Evolutionary conservation across 192 early-diverging fungal species (phyloP).

Genomic region (Coemansia javaensis): DNA sequence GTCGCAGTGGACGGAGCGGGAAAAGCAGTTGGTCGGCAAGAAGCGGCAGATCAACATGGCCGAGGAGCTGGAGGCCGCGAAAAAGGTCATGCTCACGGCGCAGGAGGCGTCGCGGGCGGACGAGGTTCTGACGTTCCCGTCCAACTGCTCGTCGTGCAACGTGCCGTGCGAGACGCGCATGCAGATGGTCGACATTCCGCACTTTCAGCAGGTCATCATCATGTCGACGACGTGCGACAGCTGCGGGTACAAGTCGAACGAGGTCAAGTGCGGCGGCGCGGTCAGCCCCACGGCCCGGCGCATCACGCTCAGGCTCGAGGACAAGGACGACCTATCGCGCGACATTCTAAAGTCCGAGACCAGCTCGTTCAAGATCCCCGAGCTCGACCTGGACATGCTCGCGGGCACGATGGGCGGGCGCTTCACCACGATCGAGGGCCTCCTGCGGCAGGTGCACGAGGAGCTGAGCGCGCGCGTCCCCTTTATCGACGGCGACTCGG

Average conservation of each 20-base stretch:
- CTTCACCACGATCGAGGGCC: slow-evolving; percentile 93
- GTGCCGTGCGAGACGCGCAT: slow-evolving; percentile 78
- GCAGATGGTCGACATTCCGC: slow-evolving; percentile 88
- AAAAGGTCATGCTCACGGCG: slow-evolving; percentile 21
- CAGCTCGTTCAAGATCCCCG: slow-evolving; percentile 83
- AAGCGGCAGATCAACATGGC: slow-evolving; percentile 16
- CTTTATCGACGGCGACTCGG: slow-evolving; percentile 72
- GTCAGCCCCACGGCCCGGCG: slow-evolving; percentile 71
- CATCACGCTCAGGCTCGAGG: slow-evolving; percentile 78
- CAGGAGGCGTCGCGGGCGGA: slow-evolving; percentile 59
- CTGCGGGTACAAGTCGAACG: slow-evolving; percentile 94
- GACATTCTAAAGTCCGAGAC: slow-evolving; percentile 96
- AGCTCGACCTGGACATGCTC: slow-evolving; percentile 80
- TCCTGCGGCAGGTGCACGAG: slow-evolving; percentile 81
- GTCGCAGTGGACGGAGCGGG: slow-evolving; percentile 20
- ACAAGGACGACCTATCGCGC: slow-evolving; percentile 81
- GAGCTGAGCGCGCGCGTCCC: slow-evolving; percentile 67
- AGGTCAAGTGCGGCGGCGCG: slow-evolving; percentile 92
- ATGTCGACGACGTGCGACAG: slow-evolving; percentile 89
- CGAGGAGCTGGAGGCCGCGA: slow-evolving; percentile 42
- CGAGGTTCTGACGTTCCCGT: slow-evolving; percentile 76
- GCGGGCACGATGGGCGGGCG: slow-evolving; percentile 88
- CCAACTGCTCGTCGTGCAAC: slow-evolving; percentile 81
- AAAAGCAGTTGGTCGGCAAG: slow-evolving; percentile 8
- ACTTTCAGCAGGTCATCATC: slow-evolving; percentile 94